Evolutionary conservation across 257 asterid genomes (phyloP).

Genomic region (Vinca minor): DNA sequence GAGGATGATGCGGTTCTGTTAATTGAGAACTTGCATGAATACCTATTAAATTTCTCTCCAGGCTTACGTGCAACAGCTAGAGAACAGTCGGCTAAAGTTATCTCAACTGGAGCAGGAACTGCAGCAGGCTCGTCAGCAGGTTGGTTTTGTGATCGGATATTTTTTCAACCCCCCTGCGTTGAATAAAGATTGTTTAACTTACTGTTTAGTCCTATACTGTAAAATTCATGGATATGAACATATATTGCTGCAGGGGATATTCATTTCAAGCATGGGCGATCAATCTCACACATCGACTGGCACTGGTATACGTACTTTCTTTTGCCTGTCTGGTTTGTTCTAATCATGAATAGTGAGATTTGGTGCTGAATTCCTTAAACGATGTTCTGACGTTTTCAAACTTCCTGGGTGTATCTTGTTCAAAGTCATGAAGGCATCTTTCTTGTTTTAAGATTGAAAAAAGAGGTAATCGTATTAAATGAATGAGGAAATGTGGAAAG

Average conservation of each 20-base stretch:
- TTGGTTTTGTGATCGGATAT: constrained; percentile 5
- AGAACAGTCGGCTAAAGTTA: constrained; percentile 85
- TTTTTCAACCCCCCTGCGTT: constrained; percentile 3
- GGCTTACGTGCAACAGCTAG: constrained; percentile 96
- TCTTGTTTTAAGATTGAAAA: no score
- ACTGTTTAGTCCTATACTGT: background rate
- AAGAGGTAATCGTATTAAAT: no score
- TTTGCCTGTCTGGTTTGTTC: background rate
- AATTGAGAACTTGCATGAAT: no score
- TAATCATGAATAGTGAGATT: background rate
- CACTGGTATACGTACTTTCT: constrained; percentile 46
- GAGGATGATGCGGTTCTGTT: background rate
- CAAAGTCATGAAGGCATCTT: no score
- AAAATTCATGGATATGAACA: constrained; percentile 1
- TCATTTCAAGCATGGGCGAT: constrained; percentile 64
- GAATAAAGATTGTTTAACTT: background rate
- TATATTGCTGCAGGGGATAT: constrained; percentile 43
- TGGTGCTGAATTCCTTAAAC: no score
- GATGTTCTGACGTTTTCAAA: no score
- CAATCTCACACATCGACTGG: constrained; percentile 53
- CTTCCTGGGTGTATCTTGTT: no score
- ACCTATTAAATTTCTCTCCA: constrained; percentile 24
- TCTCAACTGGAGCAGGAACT: constrained; percentile 90
- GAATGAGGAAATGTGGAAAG: background rate
- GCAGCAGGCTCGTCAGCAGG: constrained; percentile 78